Evolutionary conservation across 164 flowering plant genomes (phyloP).

Genomic region (Akebia trifoliata): DNA sequence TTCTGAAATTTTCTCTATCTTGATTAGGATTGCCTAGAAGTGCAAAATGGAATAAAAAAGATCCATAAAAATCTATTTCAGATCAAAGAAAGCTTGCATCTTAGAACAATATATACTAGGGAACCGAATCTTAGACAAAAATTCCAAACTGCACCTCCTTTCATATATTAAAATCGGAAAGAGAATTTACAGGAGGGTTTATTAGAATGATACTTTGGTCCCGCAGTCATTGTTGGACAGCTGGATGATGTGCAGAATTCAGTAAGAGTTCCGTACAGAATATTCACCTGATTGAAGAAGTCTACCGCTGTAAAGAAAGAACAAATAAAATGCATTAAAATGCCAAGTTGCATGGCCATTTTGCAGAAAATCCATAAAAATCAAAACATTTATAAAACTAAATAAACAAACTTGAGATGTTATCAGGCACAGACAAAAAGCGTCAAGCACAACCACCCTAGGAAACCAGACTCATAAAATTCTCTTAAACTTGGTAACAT

Average conservation of each 20-base stretch:
- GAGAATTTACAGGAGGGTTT: background rate
- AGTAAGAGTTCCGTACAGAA: slow-evolving; percentile 65
- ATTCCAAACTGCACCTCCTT: background rate
- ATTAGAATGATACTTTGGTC: slow-evolving; percentile 50
- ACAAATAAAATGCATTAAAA: slow-evolving; percentile 2
- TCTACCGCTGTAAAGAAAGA: slow-evolving; percentile 52
- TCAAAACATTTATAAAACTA: background rate
- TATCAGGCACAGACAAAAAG: background rate
- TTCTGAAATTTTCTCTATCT: no score
- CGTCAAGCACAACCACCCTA: no score
- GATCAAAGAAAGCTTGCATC: background rate
- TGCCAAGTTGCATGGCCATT: background rate
- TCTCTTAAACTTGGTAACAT: no score
- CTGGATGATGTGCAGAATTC: slow-evolving; percentile 63
- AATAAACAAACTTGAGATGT: background rate
- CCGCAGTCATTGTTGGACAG: slow-evolving; percentile 76
- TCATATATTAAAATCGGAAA: slow-evolving; percentile 6
- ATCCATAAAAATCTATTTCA: no score
- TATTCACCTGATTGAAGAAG: slow-evolving; percentile 77
- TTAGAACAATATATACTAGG: background rate
- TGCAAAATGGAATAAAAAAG: no score
- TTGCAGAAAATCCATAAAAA: background rate
- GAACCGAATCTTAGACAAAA: background rate
- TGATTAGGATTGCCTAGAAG: no score
- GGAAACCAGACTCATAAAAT: no score